These are phyloP conservation scores for Mediolabrus comicus DNA, from an alignment of 108 stramenopile genomes.

Conservation along the genomic window DNA sequence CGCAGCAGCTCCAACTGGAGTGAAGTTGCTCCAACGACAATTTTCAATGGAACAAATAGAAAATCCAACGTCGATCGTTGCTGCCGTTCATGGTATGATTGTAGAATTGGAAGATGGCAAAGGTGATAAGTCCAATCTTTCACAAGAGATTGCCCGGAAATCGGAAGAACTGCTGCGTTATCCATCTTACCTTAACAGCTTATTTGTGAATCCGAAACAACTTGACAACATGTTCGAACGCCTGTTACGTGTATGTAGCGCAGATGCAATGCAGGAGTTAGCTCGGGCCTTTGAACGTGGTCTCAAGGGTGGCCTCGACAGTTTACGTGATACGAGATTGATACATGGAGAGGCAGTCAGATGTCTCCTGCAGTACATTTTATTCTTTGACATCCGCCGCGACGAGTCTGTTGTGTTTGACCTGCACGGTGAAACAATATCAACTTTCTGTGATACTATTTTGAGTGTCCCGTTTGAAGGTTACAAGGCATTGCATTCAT, in stretches of 20 bases:
- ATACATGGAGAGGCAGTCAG: slow-evolving; percentile 69
- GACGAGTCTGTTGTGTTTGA: slow-evolving; percentile 31
- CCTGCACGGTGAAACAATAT: slow-evolving; percentile 25
- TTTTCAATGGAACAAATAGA: slow-evolving; percentile 40
- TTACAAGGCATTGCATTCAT: slow-evolving; percentile 58
- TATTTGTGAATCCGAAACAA: slow-evolving; percentile 65
- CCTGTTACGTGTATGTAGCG: slow-evolving; percentile 27
- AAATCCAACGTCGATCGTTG: slow-evolving; percentile 27
- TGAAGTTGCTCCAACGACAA: slow-evolving; percentile 10
- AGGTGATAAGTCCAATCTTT: slow-evolving; percentile 10
- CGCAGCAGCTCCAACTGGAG: slow-evolving; percentile 23
- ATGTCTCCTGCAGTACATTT: slow-evolving; percentile 64
- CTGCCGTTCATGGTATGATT: slow-evolving; percentile 38
- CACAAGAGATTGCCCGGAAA: slow-evolving; percentile 45
- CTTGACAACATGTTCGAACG: slow-evolving; percentile 57
- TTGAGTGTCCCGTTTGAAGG: slow-evolving; percentile 39
- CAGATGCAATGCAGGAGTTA: slow-evolving; percentile 40
- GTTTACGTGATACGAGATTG: slow-evolving; percentile 39
- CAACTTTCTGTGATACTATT: slow-evolving; percentile 38
- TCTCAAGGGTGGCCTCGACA: slow-evolving; percentile 57
- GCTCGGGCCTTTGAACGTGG: slow-evolving; percentile 61
- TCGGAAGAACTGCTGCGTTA: slow-evolving; percentile 64
- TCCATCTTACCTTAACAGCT: slow-evolving; percentile 63
- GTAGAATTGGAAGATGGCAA: slow-evolving; percentile 30
- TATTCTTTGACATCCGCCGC: slow-evolving; percentile 50